A percentile compares a stretch with the other conserved stretches of the same genome.
Evolutionary conservation across 305 asterid genomes (phyloP).

Genomic region (Salvia sclarea): DNA sequence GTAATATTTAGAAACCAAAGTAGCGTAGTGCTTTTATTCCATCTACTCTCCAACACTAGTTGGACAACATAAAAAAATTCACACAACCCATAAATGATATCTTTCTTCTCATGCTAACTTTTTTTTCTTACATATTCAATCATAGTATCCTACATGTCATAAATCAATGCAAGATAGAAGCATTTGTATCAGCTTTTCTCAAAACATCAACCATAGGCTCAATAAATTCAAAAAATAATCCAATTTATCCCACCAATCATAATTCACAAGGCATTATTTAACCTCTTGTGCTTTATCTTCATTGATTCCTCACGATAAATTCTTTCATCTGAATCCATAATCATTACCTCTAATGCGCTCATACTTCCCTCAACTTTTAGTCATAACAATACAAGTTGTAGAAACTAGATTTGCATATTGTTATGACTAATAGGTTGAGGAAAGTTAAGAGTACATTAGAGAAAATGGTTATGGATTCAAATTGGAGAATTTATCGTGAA

Average conservation of each 20-base stretch:
- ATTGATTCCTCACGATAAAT: background rate
- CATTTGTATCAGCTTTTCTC: background rate
- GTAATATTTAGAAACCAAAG: background rate
- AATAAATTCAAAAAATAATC: background rate
- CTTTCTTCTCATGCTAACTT: background rate
- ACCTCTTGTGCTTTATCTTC: background rate
- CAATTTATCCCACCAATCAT: background rate
- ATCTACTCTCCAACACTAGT: background rate
- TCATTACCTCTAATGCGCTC: background rate
- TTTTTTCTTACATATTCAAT: background rate
- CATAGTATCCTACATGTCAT: slow-evolving; percentile 10
- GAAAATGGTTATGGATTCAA: slow-evolving; percentile 11
- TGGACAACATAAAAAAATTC: background rate
- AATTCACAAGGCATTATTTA: background rate
- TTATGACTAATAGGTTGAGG: background rate
- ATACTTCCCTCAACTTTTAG: background rate
- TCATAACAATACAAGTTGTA: background rate
- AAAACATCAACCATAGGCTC: background rate
- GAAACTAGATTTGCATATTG: slow-evolving; percentile 1
- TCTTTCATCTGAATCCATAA: background rate
- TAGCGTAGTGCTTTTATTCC: background rate
- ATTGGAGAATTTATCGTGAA: background rate
- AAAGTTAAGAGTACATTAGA: background rate
- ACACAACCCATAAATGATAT: background rate
- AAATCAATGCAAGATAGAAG: background rate